These are phyloP conservation scores for Rhodotorula sp. DNA, from an alignment of 1,284 basidiomycete species.

Conservation along the genomic window DNA sequence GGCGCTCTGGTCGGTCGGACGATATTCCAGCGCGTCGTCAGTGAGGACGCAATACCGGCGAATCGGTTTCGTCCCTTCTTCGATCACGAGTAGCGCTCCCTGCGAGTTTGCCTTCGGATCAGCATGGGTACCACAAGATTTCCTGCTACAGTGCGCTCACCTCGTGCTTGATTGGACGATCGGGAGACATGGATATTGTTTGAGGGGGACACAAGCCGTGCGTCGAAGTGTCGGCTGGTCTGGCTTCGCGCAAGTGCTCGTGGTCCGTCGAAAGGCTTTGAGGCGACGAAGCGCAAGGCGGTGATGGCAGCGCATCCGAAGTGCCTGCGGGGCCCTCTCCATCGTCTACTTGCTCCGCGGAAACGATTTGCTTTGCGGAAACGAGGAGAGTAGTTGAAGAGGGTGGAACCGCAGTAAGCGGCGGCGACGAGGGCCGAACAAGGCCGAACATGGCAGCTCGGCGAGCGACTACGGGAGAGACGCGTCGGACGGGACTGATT, in stretches of 20 bases:
- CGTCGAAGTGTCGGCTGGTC: background rate
- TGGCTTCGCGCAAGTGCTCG: background rate
- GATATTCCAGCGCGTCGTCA: constrained; percentile 12
- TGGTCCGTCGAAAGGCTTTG: background rate
- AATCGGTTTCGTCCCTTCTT: background rate
- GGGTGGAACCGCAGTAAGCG: background rate
- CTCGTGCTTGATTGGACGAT: no score
- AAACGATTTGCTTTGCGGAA: no score
- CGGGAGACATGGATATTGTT: no score
- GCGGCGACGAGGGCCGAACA: background rate
- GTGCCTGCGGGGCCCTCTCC: no score
- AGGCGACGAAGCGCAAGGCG: no score
- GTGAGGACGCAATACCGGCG: constrained; percentile 22
- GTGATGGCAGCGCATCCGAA: no score
- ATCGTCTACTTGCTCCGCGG: no score
- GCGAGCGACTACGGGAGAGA: constrained; percentile 23
- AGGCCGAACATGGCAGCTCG: constrained; percentile 10
- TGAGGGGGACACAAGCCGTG: background rate
- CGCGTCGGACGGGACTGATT: constrained; percentile 1
- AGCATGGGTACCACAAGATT: background rate
- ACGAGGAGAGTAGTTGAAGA: background rate
- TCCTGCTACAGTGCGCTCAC: no score
- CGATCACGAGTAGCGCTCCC: constrained; percentile 15
- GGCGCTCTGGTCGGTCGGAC: constrained; percentile 21
- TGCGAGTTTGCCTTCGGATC: background rate